Evolutionary conservation across 768 basidiomycete genomes (phyloP).

Genomic region (Psilocybe tampanensis): DNA sequence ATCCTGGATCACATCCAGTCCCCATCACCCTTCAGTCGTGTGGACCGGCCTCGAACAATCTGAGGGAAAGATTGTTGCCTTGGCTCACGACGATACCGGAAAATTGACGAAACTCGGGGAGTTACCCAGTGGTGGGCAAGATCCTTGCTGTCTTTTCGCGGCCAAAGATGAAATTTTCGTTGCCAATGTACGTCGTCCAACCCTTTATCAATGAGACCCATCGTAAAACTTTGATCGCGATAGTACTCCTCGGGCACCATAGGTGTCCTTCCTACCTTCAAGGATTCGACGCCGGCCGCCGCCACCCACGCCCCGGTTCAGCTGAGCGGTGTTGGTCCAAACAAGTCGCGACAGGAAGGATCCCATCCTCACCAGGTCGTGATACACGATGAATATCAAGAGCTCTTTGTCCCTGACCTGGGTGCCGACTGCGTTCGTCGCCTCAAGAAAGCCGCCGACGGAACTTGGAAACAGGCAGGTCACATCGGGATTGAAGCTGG

Average conservation of each 20-base stretch:
- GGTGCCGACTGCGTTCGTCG: constrained; percentile 72
- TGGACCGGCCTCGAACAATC: constrained; percentile 68
- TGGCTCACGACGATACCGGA: constrained; percentile 59
- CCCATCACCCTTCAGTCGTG: constrained; percentile 55
- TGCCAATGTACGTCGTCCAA: constrained; percentile 64
- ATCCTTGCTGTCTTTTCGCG: constrained; percentile 67
- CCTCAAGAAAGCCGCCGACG: constrained; percentile 44
- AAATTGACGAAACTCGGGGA: constrained; percentile 52
- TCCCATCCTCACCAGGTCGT: constrained; percentile 81
- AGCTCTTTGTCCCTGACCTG: constrained; percentile 75
- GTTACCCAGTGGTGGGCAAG: constrained; percentile 55
- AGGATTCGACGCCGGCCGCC: constrained; percentile 47
- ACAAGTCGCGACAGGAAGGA: constrained; percentile 64
- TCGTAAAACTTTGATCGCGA: not conserved
- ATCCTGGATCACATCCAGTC: constrained; percentile 75
- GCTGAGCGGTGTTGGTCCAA: constrained; percentile 62
- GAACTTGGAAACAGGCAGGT: constrained; percentile 52
- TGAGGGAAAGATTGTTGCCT: constrained; percentile 63
- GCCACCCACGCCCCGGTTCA: constrained; percentile 36
- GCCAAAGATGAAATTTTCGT: constrained; percentile 60
- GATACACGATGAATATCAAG: constrained; percentile 47
- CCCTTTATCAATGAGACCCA: not conserved
- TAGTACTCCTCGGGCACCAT: constrained; percentile 75
- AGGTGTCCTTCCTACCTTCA: constrained; percentile 55
- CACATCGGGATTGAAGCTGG: constrained; percentile 54